Evolutionary conservation across 2,329 filamentous ascomycete genomes (phyloP).

Genomic region (Pseudogymnoascus sp.): DNA sequence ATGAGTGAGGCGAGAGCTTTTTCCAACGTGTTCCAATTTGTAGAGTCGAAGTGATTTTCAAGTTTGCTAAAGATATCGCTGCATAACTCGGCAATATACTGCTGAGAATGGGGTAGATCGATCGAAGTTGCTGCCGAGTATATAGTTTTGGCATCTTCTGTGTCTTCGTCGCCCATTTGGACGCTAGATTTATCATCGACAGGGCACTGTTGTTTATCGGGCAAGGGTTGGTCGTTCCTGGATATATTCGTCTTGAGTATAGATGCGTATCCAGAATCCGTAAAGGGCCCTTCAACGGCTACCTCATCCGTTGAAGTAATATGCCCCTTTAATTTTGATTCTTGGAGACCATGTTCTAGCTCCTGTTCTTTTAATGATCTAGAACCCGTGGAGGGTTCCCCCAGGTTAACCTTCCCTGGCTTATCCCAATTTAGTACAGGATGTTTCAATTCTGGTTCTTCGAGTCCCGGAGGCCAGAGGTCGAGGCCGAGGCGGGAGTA

Average conservation of each 20-base stretch:
- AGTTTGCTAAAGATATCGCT: slow-evolving; percentile 9
- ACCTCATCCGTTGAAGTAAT: background rate
- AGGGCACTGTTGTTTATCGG: background rate
- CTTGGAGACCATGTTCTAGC: background rate
- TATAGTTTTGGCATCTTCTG: background rate
- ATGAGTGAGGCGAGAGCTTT: slow-evolving; percentile 10
- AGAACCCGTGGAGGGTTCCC: background rate
- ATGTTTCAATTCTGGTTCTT: background rate
- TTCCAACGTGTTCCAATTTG: slow-evolving; percentile 1
- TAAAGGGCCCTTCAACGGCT: background rate
- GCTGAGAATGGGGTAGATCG: background rate
- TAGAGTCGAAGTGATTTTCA: background rate
- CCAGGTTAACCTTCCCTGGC: background rate
- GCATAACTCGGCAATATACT: slow-evolving; percentile 10
- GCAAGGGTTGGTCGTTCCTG: background rate
- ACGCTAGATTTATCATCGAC: background rate
- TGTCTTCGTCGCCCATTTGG: background rate
- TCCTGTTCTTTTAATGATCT: background rate
- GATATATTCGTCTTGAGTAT: background rate
- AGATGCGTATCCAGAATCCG: background rate
- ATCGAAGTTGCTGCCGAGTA: background rate
- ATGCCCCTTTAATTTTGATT: background rate
- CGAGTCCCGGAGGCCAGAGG: background rate
- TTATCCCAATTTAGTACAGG: background rate
- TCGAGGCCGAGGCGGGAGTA: no score